Conservation (phyloP, 495 filamentous ascomycete species). For the Aspergillus diversus region DNA sequence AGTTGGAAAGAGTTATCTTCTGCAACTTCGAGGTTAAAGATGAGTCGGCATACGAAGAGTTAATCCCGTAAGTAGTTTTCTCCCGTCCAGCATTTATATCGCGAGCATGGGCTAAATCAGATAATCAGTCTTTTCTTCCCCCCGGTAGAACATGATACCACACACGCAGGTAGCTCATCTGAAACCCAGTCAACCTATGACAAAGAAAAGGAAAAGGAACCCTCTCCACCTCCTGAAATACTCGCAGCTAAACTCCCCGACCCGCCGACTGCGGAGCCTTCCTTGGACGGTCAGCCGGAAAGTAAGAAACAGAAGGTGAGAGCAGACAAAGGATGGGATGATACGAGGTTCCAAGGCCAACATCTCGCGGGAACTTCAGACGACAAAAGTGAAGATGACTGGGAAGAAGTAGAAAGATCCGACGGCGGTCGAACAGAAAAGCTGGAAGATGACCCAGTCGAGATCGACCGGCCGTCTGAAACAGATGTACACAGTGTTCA, state of each 20-base stretch:
- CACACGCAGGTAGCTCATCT: slow-evolving; percentile 11
- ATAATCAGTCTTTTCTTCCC: slow-evolving; percentile 35
- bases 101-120: neutral
- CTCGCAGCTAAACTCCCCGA: slow-evolving; percentile 36
- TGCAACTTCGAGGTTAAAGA: slow-evolving; percentile 81
- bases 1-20: slow-evolving; percentile 76
- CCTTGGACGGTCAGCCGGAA: slow-evolving; percentile 29
- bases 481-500: slow-evolving; percentile 38
- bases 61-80: slow-evolving; percentile 69
- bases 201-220: slow-evolving; percentile 18
- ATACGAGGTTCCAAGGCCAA: slow-evolving; percentile 10
- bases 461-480: slow-evolving; percentile 32
- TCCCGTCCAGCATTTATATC: neutral
- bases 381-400: slow-evolving; percentile 39
- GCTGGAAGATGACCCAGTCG: slow-evolving; percentile 35
- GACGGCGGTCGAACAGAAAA: slow-evolving; percentile 29
- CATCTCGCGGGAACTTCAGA: slow-evolving; percentile 15
- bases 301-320: slow-evolving; percentile 37
- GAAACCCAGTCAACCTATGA: slow-evolving; percentile 14
- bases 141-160: slow-evolving; percentile 30
- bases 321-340: slow-evolving; percentile 8
- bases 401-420: slow-evolving; percentile 41
- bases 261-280: slow-evolving; percentile 33
- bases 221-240: slow-evolving; percentile 26
- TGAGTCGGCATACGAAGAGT: slow-evolving; percentile 66